These are phyloP conservation scores for Diatrype stigma DNA, from an alignment of 2,329 filamentous ascomycete genomes.

Conservation along the genomic window DNA sequence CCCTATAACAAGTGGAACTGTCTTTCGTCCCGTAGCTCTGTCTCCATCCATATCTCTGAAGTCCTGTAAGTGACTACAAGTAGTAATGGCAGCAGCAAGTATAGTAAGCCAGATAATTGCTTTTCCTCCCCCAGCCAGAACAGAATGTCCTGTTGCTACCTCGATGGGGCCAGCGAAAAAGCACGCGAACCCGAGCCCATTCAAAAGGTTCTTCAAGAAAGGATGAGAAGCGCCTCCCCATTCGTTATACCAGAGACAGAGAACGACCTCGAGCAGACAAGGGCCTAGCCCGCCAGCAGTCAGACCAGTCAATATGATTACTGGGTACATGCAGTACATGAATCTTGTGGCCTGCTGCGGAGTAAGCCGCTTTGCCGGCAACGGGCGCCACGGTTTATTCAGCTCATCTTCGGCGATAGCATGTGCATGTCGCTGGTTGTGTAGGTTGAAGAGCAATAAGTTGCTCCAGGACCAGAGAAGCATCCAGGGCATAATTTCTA, in stretches of 20 bases:
- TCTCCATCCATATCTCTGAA: conserved; percentile 11
- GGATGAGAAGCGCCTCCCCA: background rate
- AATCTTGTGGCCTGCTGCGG: conserved; percentile 3
- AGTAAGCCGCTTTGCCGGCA: conserved; percentile 6
- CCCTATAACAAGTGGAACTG: conserved; percentile 6
- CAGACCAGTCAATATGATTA: background rate
- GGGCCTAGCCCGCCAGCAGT: conserved; percentile 4
- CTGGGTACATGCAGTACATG: conserved; percentile 7
- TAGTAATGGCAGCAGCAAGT: background rate
- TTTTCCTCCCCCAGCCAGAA: conserved; percentile 2
- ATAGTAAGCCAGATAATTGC: conserved; percentile 5
- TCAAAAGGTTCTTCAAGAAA: conserved; percentile 9
- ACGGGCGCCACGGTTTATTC: conserved; percentile 16
- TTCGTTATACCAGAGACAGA: conserved; percentile 11
- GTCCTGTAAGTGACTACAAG: conserved; percentile 7
- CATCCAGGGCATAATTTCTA: conserved; percentile 1
- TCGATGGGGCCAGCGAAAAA: conserved; percentile 10
- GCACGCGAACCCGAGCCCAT: conserved; percentile 7
- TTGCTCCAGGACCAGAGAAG: conserved; percentile 10
- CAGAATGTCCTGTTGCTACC: conserved; percentile 4
- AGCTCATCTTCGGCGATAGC: conserved; percentile 9
- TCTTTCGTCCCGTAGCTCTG: conserved; percentile 4
- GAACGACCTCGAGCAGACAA: conserved; percentile 4
- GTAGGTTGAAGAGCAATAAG: conserved; percentile 11
- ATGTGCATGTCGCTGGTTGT: conserved; percentile 9